Evolutionary conservation across 2,329 filamentous ascomycete species (phyloP).

Genomic region (Penicillium sp.): DNA sequence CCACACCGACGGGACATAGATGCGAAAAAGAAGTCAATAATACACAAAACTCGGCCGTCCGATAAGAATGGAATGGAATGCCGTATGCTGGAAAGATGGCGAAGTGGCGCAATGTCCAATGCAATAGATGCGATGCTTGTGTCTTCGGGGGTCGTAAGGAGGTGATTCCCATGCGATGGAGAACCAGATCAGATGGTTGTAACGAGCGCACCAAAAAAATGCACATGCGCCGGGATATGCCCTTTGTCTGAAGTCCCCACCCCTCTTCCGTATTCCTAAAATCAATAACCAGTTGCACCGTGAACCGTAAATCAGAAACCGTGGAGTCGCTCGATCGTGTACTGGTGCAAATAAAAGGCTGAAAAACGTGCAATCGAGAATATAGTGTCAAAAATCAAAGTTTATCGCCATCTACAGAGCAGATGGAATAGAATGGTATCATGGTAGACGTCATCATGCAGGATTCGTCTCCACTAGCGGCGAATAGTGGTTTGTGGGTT

Average conservation of each 20-base stretch:
- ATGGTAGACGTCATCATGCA: not conserved
- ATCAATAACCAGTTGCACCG: slow-evolving; percentile 1
- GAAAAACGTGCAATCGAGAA: not conserved
- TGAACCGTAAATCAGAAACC: slow-evolving; percentile 3
- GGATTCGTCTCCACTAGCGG: slow-evolving; percentile 7
- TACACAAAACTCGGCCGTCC: slow-evolving; percentile 5
- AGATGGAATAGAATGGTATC: not conserved
- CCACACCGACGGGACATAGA: slow-evolving; percentile 2
- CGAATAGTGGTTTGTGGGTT: slow-evolving; percentile 17
- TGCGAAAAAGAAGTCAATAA: slow-evolving; percentile 9
- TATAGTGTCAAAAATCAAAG: not conserved
- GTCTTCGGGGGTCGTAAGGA: not conserved
- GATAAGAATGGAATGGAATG: slow-evolving; percentile 5
- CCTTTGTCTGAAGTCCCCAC: not conserved
- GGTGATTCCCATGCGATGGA: slow-evolving; percentile 1
- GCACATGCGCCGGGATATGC: not conserved
- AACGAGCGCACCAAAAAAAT: not conserved
- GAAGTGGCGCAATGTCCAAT: slow-evolving; percentile 9
- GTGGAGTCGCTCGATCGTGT: slow-evolving; percentile 7
- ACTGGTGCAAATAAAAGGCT: not conserved
- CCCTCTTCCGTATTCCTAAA: not conserved
- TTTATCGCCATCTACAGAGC: not conserved
- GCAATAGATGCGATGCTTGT: slow-evolving; percentile 12
- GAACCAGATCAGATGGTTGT: not conserved
- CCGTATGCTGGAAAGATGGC: slow-evolving; percentile 5